Percentiles rank a stretch among this genome's conserved stretches.
Conservation (phyloP, 108 stramenopile genomes). For the Nitzschia sp. region DNA sequence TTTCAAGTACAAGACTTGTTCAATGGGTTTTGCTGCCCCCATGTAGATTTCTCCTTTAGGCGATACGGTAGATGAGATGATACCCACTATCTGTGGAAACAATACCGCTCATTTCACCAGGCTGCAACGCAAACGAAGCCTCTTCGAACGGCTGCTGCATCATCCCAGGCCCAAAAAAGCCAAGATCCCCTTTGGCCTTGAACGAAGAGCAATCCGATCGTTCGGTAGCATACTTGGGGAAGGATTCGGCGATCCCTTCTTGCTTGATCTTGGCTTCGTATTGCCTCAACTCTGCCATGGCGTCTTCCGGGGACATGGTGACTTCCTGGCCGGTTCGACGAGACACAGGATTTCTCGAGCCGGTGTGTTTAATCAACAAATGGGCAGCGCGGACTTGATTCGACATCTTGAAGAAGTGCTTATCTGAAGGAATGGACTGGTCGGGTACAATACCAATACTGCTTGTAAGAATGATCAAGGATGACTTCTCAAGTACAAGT, state of each 20-base stretch:
- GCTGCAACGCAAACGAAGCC: constrained; percentile 83
- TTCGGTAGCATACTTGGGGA: constrained; percentile 75
- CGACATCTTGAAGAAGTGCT: too few relatives aligned
- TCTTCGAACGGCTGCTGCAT: constrained; percentile 96
- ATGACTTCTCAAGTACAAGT: too few relatives aligned
- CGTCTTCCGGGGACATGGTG: constrained; percentile 69
- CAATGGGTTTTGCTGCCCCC: too few relatives aligned
- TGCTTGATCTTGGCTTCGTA: constrained; percentile 59
- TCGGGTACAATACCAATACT: too few relatives aligned
- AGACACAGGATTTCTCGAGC: constrained; percentile 72
- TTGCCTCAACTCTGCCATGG: constrained; percentile 62
- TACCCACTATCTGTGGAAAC: constrained; percentile 94
- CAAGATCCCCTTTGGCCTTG: constrained; percentile 80
- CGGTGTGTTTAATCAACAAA: constrained; percentile 95
- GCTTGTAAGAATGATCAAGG: too few relatives aligned
- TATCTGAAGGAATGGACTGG: too few relatives aligned
- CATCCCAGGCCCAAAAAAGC: constrained; percentile 81
- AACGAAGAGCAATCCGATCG: constrained; percentile 84
- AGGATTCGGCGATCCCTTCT: constrained; percentile 64
- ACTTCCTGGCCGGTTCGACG: constrained; percentile 78
- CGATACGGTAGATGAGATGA: constrained; percentile 95
- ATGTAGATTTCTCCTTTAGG: too few relatives aligned
- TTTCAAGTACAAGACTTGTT: too few relatives aligned
- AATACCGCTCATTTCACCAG: constrained; percentile 88
- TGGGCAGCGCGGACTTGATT: constrained; percentile 86